A percentile compares a stretch with the other conserved stretches of the same genome.
These are phyloP conservation scores for Xylaria polymorpha DNA, from an alignment of 2,329 filamentous ascomycete species.

Conservation along the genomic window DNA sequence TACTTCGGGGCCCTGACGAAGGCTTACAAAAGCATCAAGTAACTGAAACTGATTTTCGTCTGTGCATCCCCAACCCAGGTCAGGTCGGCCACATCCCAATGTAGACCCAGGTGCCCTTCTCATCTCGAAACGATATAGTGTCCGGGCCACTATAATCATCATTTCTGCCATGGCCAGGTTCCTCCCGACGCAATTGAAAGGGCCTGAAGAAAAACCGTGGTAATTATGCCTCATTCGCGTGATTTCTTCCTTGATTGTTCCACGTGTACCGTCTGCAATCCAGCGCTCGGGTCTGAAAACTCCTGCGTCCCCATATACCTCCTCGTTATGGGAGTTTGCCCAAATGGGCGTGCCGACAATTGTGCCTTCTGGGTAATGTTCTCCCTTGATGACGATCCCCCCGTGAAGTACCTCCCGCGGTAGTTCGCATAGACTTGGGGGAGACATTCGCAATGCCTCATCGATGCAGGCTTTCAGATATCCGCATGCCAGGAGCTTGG, in stretches of 20 bases:
- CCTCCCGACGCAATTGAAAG: conserved; percentile 39
- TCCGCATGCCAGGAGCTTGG: conserved; percentile 37
- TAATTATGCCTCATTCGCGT: conserved; percentile 28
- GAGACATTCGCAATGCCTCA: conserved; percentile 45
- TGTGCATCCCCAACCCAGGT: conserved; percentile 36
- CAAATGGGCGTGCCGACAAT: conserved; percentile 40
- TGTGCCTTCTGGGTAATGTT: conserved; percentile 42
- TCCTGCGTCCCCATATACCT: conserved; percentile 36
- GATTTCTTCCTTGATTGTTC: conserved; percentile 27
- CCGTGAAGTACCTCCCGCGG: conserved; percentile 43
- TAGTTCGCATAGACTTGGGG: conserved; percentile 34
- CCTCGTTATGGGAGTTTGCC: conserved; percentile 28
- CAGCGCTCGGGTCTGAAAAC: conserved; percentile 45
- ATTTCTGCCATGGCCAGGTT: conserved; percentile 45
- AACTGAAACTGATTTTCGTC: conserved; percentile 42
- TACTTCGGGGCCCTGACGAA: conserved; percentile 42
- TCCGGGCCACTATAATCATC: conserved; percentile 42
- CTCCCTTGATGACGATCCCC: conserved; percentile 36
- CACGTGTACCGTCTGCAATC: conserved; percentile 35
- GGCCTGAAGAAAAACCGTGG: conserved; percentile 40
- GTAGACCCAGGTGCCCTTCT: conserved; percentile 42
- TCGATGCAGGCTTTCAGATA: conserved; percentile 46
- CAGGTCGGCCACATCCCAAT: conserved; percentile 35
- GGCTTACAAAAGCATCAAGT: conserved; percentile 43
- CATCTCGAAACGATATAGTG: conserved; percentile 42